Conservation (phyloP, 2,329 filamentous ascomycete species). For the Beauveria scarabaeidicola region DNA sequence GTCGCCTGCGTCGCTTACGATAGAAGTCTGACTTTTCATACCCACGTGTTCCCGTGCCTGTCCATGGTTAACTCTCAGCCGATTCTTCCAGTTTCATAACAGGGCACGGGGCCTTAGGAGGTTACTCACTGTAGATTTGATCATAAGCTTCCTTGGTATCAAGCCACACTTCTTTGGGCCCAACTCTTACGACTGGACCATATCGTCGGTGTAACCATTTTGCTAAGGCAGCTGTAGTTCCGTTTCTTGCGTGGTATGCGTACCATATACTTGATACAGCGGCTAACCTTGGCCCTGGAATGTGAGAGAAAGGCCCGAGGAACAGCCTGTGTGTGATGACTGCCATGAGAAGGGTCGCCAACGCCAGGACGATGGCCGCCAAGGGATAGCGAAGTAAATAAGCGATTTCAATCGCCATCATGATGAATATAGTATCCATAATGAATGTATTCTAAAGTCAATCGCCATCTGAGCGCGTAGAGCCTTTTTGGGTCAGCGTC, state of each 20-base stretch:
- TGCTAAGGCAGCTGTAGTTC: conserved; percentile 32
- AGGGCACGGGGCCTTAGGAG: background rate
- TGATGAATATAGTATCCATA: background rate
- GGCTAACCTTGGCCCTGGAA: conserved; percentile 40
- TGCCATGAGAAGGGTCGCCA: background rate
- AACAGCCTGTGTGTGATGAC: conserved; percentile 29
- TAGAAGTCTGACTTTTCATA: conserved; percentile 47
- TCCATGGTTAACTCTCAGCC: background rate
- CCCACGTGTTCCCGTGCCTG: conserved; percentile 36
- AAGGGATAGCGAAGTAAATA: background rate
- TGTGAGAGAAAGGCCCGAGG: conserved; percentile 34
- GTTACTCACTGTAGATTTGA: conserved; percentile 36
- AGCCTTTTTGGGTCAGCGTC: background rate
- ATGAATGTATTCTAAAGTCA: background rate
- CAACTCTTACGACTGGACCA: conserved; percentile 43
- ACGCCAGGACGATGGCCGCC: background rate
- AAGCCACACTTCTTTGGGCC: conserved; percentile 47
- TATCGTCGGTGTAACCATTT: conserved; percentile 37
- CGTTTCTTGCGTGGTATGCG: conserved; percentile 36
- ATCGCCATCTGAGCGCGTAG: background rate
- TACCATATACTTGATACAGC: conserved; percentile 41
- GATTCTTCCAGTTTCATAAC: background rate
- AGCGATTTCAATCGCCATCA: background rate
- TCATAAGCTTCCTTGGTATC: conserved; percentile 38
- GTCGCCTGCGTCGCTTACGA: conserved; percentile 24